phyloP scores from a whole-genome alignment of 2,329 filamentous ascomycete species.

The Colletotrichum theobromicola region DNA sequence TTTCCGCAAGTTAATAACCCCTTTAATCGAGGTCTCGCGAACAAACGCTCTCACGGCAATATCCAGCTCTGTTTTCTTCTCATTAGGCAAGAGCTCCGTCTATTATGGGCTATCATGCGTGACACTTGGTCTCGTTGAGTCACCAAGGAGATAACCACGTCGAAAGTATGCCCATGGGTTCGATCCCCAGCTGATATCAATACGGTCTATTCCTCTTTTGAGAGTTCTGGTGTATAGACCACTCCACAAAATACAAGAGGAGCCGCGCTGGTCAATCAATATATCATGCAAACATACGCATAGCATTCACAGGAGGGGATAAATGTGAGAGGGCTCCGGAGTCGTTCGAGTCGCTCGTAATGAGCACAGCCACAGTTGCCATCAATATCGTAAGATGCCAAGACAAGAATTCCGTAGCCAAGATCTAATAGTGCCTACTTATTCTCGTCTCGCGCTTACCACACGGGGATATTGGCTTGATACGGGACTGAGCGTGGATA shows the following conservation, averaged over 20 bases:
- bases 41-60: neutral
- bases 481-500: neutral
- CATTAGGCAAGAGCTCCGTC: neutral
- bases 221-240: too few relatives aligned
- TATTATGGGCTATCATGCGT: neutral
- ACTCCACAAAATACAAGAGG: neutral
- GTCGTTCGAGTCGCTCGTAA: neutral
- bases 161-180: neutral
- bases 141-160: neutral
- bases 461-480: neutral
- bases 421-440: neutral
- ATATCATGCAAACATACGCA: neutral
- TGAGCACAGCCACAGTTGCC: neutral
- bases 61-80: neutral
- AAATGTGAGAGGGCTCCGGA: neutral
- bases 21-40: neutral
- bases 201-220: too few relatives aligned
- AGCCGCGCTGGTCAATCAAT: neutral
- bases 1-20: too few relatives aligned
- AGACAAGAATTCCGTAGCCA: neutral
- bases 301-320: neutral
- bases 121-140: neutral
- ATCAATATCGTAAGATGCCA: slow-evolving; percentile 18
- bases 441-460: neutral
- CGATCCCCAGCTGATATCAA: too few relatives aligned